Base-by-base conservation (phyloP, 192 early-diverging fungal genomes). In the Gryganskiella cystojenkinii region DNA sequence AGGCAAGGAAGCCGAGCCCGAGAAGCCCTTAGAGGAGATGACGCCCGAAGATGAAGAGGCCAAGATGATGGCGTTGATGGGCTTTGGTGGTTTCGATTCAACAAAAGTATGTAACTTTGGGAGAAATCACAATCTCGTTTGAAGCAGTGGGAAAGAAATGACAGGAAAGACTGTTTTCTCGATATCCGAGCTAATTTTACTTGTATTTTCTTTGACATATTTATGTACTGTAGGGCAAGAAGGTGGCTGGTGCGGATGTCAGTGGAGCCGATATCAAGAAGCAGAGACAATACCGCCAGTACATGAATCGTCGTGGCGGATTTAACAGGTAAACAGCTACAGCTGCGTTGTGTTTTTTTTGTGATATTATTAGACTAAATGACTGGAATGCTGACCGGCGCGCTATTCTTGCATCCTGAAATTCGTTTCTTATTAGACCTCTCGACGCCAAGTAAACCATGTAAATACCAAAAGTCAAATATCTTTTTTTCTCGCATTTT, bases 241-340 rank as follows among this genome's bases (percentile, higher is more conserved):
- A 92, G 30, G 94, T 97, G 0, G 53, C 86, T 0, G 94, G 94
- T 19, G 88, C 90, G 31, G 89, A 93, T 66, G 78, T 84, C 0
- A 88, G 92, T 35, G 92, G 81, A 7, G 95, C 89, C 6, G 92
- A 91, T 49, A 86, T 96, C 64, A 93, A 95, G 70, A 94, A 94
- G 67, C 90, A 95, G 65, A 83, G 95, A 47, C 89, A 91, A 55
- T 96, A 95, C 73, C 86, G 95, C 3, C 95, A 97, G 79, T 97
- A 97, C 76, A 97, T 97, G 95, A 97, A 97, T 80, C 81, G 95
- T 56, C 88, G 92, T 46, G 93, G 95, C 44, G 95, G 95, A 19
- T 97, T 97, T 63, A 96, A 96, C 64, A 81, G 88, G 78, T 80
- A 61, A 49, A 8, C 25, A n/a, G n/a, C n/a, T n/a, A n/a, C n/a